These are phyloP conservation scores for Botryosphaeria dothidea DNA, from an alignment of 2,329 filamentous ascomycete species.

Conservation along the genomic window DNA sequence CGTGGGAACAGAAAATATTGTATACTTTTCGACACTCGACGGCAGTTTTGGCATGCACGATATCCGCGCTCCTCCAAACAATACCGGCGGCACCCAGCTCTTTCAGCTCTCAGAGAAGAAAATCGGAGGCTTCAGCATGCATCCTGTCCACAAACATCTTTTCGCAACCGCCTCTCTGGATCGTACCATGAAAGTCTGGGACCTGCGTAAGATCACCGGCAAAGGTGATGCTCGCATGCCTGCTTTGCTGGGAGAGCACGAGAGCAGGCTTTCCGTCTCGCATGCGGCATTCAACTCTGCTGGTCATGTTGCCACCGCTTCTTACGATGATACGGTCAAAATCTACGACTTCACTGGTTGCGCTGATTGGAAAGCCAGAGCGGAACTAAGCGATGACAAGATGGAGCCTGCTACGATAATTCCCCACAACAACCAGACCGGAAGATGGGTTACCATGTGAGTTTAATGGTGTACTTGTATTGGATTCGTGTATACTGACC, in stretches of 20 bases:
- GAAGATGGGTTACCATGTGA: conserved; percentile 85
- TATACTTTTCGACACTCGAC: conserved; percentile 86
- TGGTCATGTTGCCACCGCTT: conserved; percentile 86
- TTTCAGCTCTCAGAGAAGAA: conserved; percentile 87
- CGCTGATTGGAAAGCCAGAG: conserved; percentile 51
- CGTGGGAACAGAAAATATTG: conserved; percentile 68
- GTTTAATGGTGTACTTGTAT: conserved; percentile 32
- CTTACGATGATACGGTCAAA: conserved; percentile 94
- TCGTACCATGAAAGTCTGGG: conserved; percentile 88
- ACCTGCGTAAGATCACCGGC: conserved; percentile 75
- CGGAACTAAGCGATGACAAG: conserved; percentile 60
- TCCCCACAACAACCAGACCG: conserved; percentile 92
- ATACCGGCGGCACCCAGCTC: conserved; percentile 56
- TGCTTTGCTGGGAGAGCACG: conserved; percentile 75
- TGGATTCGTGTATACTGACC: not conserved
- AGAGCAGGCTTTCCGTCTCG: conserved; percentile 80
- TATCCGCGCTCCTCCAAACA: conserved; percentile 58
- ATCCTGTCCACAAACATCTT: conserved; percentile 78
- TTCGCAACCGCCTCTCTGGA: conserved; percentile 89
- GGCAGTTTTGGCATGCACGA: conserved; percentile 83
- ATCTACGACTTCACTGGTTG: conserved; percentile 72
- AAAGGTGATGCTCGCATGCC: conserved; percentile 64
- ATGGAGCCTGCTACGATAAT: conserved; percentile 72
- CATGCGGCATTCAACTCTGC: conserved; percentile 87
- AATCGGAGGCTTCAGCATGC: conserved; percentile 88